Evolutionary conservation across 2,329 filamentous ascomycete genomes (phyloP).

Genomic region (Cladosporium sp.): DNA sequence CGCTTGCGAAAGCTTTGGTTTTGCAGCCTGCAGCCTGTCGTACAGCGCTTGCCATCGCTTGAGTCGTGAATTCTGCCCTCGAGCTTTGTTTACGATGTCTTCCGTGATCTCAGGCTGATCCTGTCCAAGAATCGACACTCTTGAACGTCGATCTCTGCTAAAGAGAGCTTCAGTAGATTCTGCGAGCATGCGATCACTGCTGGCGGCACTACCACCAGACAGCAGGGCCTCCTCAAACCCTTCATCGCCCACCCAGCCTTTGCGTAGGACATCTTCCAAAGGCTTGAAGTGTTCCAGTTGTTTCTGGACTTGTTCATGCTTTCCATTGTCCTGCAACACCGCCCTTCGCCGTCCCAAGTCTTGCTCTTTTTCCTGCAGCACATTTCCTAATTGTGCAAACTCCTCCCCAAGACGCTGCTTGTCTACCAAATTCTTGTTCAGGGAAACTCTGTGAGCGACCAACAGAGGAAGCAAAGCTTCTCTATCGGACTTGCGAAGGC

Average conservation of each 20-base stretch:
- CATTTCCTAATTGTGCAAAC: conserved; percentile 63
- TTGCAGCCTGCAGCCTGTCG: conserved; percentile 37
- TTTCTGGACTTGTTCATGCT: conserved; percentile 23
- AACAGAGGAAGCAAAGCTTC: conserved; percentile 62
- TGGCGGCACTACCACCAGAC: conserved; percentile 60
- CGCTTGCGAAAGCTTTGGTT: conserved; percentile 19
- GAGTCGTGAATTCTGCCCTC: conserved; percentile 66
- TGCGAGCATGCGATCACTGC: conserved; percentile 64
- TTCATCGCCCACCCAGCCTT: conserved; percentile 77
- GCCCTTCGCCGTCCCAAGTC: conserved; percentile 53
- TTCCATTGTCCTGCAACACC: neutral
- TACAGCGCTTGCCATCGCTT: conserved; percentile 72
- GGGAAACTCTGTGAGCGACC: conserved; percentile 69
- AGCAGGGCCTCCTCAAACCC: conserved; percentile 72
- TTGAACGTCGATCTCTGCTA: neutral
- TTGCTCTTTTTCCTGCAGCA: conserved; percentile 43
- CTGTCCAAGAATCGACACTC: neutral
- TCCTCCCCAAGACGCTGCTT: conserved; percentile 61
- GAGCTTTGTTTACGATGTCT: conserved; percentile 69
- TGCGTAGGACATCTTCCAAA: conserved; percentile 61
- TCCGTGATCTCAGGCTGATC: conserved; percentile 58
- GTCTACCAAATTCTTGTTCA: conserved; percentile 59
- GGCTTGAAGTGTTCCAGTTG: conserved; percentile 30
- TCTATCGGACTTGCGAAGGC: conserved; percentile 35
- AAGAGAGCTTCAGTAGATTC: conserved; percentile 32